Percentiles rank a stretch among this genome's conserved stretches.
phyloP scores from a whole-genome alignment of 441 rosid genomes.

The Cnidoscolus chayamansa region DNA sequence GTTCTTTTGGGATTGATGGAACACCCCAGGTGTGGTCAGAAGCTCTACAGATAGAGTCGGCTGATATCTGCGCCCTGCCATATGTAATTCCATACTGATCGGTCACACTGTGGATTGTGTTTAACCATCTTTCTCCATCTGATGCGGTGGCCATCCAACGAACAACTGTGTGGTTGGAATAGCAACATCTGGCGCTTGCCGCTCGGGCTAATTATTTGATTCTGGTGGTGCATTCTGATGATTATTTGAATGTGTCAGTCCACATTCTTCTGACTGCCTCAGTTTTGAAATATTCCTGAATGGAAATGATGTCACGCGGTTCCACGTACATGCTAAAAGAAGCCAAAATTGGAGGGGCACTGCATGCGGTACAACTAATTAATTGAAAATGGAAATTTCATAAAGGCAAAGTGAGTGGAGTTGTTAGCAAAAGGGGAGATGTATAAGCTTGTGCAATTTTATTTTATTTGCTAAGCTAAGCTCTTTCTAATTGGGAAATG shows the following conservation, averaged over 20 bases:
- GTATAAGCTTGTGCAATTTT: conserved; percentile 29
- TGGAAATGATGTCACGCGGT: conserved; percentile 3
- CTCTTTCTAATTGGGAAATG: conserved; percentile 28
- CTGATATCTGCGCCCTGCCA: conserved; percentile 48
- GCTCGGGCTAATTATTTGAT: conserved; percentile 14
- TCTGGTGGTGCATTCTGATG: conserved; percentile 17
- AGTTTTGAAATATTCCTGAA: background rate
- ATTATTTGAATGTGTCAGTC: conserved; percentile 14
- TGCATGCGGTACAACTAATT: conserved; percentile 22
- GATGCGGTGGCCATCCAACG: background rate
- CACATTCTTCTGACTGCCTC: conserved; percentile 6
- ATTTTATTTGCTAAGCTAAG: conserved; percentile 29
- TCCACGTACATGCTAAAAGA: background rate
- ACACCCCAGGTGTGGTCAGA: conserved; percentile 48
- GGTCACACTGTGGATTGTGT: conserved; percentile 12
- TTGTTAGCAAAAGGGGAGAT: conserved; percentile 25
- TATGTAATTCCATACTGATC: conserved; percentile 55
- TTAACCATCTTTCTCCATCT: conserved; percentile 3
- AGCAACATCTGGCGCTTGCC: conserved; percentile 25
- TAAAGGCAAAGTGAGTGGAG: conserved; percentile 19
- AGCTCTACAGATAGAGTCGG: conserved; percentile 44
- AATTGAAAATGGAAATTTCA: conserved; percentile 22
- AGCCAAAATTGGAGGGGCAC: conserved; percentile 8
- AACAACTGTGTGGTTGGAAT: conserved; percentile 1
- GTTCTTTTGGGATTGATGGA: conserved; percentile 30